These are phyloP conservation scores for Pistacia integerrima DNA, from an alignment of 345 rosid species.

Conservation along the genomic window DNA sequence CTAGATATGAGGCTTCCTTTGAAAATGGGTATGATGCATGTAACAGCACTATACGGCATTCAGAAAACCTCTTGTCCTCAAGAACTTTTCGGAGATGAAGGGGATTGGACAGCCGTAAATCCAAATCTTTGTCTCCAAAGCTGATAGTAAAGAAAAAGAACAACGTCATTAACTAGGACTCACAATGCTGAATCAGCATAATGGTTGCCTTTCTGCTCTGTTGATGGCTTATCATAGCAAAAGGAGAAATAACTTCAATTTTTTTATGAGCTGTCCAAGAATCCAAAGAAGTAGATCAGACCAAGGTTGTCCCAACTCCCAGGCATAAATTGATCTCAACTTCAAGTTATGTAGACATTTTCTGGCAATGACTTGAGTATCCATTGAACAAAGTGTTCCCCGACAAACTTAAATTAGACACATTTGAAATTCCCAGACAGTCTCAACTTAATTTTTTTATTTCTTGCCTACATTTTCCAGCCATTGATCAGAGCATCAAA, in stretches of 20 bases:
- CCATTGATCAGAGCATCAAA: slow-evolving; percentile 10
- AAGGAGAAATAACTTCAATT: slow-evolving; percentile 19
- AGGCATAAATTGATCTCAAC: background rate
- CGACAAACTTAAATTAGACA: background rate
- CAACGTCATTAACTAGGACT: slow-evolving; percentile 8
- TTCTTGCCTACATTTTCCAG: slow-evolving; percentile 11
- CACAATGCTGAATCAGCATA: background rate
- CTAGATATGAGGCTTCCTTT: slow-evolving; percentile 85
- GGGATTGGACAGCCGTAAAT: slow-evolving; percentile 85
- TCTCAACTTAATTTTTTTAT: slow-evolving; percentile 13
- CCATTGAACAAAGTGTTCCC: background rate
- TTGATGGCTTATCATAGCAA: slow-evolving; percentile 11
- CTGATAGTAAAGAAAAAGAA: slow-evolving; percentile 35
- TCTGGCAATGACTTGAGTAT: background rate
- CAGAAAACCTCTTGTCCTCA: slow-evolving; percentile 75
- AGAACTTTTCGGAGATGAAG: slow-evolving; percentile 78
- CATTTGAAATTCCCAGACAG: background rate
- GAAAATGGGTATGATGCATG: slow-evolving; percentile 98
- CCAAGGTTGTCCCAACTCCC: slow-evolving; percentile 8
- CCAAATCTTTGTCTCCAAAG: slow-evolving; percentile 93
- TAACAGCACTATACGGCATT: slow-evolving; percentile 73
- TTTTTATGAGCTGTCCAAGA: background rate
- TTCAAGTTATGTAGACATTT: background rate
- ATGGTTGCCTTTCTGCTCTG: background rate
- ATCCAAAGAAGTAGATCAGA: slow-evolving; percentile 7